A percentile compares a stretch with the other conserved stretches of the same genome.
Conservation (phyloP, 2,329 filamentous ascomycete genomes). For the Gyromitra esculenta region DNA sequence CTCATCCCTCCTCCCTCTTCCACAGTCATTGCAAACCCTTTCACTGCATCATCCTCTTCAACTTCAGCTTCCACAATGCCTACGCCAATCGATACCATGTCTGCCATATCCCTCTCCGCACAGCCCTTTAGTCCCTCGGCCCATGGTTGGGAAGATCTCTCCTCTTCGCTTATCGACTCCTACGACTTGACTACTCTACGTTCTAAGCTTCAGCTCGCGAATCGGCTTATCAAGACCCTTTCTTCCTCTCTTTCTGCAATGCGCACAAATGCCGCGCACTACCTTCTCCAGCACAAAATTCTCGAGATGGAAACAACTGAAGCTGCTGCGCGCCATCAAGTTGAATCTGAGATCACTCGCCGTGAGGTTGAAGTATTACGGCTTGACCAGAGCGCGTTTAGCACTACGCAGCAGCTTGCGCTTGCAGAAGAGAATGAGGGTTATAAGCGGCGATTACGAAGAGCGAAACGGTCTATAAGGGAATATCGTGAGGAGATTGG, state of each 20-base stretch:
- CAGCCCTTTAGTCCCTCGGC: constrained; percentile 59
- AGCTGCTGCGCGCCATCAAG: constrained; percentile 57
- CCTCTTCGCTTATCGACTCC: constrained; percentile 56
- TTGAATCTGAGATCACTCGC: constrained; percentile 56
- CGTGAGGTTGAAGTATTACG: constrained; percentile 56
- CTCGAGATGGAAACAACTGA: constrained; percentile 56
- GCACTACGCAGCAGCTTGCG: constrained; percentile 43
- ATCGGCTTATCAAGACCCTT: constrained; percentile 56
- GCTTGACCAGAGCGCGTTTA: constrained; percentile 57
- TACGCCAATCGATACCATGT: constrained; percentile 34
- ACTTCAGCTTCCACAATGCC: constrained; percentile 37
- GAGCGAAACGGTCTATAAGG: constrained; percentile 49
- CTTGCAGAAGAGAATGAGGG: constrained; percentile 47
- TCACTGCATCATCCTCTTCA: constrained; percentile 51
- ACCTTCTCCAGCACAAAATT: constrained; percentile 57
- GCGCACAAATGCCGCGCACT: constrained; percentile 56
- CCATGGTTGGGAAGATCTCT: constrained; percentile 57
- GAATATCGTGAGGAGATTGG: constrained; percentile 50
- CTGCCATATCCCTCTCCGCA: constrained; percentile 55
- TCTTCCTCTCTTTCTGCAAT: constrained; percentile 54
- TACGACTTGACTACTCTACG: constrained; percentile 57
- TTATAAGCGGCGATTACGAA: constrained; percentile 50
- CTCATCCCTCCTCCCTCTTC: constrained; percentile 61
- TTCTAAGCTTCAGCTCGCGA: constrained; percentile 57
- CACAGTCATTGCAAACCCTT: constrained; percentile 60